Evolutionary conservation across 2,329 filamentous ascomycete species (phyloP).

Genomic region (Aureobasidium melanogenum): DNA sequence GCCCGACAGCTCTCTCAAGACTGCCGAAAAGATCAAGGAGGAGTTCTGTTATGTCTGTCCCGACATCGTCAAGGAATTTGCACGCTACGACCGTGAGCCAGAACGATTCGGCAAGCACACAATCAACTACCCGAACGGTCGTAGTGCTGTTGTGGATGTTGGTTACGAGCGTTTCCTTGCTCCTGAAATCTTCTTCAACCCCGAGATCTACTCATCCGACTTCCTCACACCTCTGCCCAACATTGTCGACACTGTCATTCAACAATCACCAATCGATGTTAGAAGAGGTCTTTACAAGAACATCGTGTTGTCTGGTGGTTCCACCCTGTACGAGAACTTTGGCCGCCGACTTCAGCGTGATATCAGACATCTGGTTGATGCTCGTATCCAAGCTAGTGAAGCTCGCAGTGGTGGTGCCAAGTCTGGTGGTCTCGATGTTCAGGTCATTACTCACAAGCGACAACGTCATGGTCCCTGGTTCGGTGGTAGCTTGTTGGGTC

Average conservation of each 20-base stretch:
- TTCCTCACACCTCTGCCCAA: conserved; percentile 91
- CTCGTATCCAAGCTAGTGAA: conserved; percentile 85
- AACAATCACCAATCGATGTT: conserved; percentile 95
- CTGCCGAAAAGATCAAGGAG: conserved; percentile 96
- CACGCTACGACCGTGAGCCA: conserved; percentile 85
- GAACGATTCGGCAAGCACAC: conserved; percentile 83
- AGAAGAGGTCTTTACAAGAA: conserved; percentile 98
- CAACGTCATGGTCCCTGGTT: conserved; percentile 98
- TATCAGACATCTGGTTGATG: conserved; percentile 92
- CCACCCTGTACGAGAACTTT: conserved; percentile 97
- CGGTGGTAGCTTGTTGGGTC: conserved; percentile 87
- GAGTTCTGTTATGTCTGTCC: conserved; percentile 98
- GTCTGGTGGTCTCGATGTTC: conserved; percentile 89
- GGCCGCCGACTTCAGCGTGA: conserved; percentile 91
- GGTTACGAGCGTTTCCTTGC: conserved; percentile 97
- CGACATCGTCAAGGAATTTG: conserved; percentile 98
- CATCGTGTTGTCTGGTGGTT: conserved; percentile 94
- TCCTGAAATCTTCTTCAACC: conserved; percentile 99
- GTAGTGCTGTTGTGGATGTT: conserved; percentile 77
- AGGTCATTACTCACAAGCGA: conserved; percentile 94
- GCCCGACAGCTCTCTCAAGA: conserved; percentile 93
- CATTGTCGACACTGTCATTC: conserved; percentile 94
- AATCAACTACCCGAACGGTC: conserved; percentile 76
- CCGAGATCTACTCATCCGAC: conserved; percentile 97
- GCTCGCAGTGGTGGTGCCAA: conserved; percentile 82